Base-by-base conservation (phyloP, 306 rosid species). In the Dalbergia oliveri region DNA sequence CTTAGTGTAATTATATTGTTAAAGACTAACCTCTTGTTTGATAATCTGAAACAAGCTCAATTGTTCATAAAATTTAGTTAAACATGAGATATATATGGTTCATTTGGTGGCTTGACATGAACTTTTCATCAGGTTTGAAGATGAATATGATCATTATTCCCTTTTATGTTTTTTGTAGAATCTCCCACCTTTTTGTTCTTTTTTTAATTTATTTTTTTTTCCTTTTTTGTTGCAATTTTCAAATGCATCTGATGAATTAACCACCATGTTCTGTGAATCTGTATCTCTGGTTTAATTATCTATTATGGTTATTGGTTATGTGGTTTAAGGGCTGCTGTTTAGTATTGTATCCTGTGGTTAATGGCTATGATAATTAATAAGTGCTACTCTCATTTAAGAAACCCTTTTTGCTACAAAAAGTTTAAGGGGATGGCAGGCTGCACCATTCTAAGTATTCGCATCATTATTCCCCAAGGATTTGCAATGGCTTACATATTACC, bases 41-140 rank as follows among this genome's bases (percentile, higher is more conserved):
- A 82, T 63, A 45, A 16, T 49, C 73, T 80, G 47, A 65, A 80
- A 69, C 72, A 76, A 75, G 41, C 11, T 50, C n/a, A 45, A 4
- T 51, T 34, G 6, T 76, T 80, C 71, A 18, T 76, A 66, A 37
- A 35, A 49, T 54, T 11, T 67, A 39, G 49, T 23, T 73, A 35
- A 51, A 73, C 45, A 23, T 26, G 79, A 74, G 44, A 60, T 31
- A 70, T 67, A 33, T n/a, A 39, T 82, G 69, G 62, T 23, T 73
- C 53, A 19, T 39, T 35, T 68, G 54, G 64, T 64, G n/a, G 74
- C 19, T 31, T 77, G 71, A 56, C 63, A 68, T 60, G 13, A 73
- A 59, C 80, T 26, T 26, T 77, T 66, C 14, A 19, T 61, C 45
- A 8, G 70, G 60, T 59, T 73, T 69, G 79, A 66, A 59, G 75